Percentiles rank a stretch among this genome's conserved stretches.
Conservation (phyloP, 805 yeast species). For the Metschnikowia noctiluminum region DNA sequence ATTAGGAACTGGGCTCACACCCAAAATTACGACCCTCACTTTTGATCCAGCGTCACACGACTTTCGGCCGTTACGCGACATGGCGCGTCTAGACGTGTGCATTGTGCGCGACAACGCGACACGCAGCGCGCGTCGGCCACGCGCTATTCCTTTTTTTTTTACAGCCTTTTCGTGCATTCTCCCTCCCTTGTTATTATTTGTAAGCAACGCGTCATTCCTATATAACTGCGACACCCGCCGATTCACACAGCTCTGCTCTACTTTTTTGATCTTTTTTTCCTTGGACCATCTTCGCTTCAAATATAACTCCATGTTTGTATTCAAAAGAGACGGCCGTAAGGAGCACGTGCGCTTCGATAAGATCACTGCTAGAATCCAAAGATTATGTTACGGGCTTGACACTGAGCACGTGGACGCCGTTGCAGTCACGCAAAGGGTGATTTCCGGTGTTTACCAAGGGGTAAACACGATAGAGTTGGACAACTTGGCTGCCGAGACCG, state of each 20-base stretch:
- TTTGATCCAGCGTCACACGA: neutral
- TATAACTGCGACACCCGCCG: slow-evolving; percentile 6
- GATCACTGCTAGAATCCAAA: slow-evolving; percentile 87
- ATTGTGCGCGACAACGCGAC: neutral
- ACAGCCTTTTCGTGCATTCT: neutral
- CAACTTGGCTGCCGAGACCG: slow-evolving; percentile 85
- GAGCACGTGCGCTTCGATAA: slow-evolving; percentile 95
- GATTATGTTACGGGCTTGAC: slow-evolving; percentile 92
- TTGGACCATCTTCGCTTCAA: neutral
- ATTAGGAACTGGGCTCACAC: too few relatives aligned
- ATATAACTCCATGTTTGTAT: slow-evolving; percentile 61
- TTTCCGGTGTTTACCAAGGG: slow-evolving; percentile 95
- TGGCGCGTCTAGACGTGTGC: slow-evolving; percentile 1
- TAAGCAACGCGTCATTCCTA: slow-evolving; percentile 13
- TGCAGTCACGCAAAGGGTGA: slow-evolving; percentile 92
- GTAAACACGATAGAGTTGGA: slow-evolving; percentile 83
- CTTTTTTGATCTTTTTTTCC: neutral
- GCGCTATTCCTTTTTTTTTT: neutral
- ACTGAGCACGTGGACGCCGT: slow-evolving; percentile 91
- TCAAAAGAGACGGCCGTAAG: slow-evolving; percentile 89
- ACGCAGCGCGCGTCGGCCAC: neutral
- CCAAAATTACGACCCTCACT: too few relatives aligned
- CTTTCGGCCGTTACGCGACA: neutral
- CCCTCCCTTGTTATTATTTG: slow-evolving; percentile 7
- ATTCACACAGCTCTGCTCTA: neutral